Evolutionary conservation across 2,329 filamentous ascomycete species (phyloP).

Genomic region (Diaporthe destruens): DNA sequence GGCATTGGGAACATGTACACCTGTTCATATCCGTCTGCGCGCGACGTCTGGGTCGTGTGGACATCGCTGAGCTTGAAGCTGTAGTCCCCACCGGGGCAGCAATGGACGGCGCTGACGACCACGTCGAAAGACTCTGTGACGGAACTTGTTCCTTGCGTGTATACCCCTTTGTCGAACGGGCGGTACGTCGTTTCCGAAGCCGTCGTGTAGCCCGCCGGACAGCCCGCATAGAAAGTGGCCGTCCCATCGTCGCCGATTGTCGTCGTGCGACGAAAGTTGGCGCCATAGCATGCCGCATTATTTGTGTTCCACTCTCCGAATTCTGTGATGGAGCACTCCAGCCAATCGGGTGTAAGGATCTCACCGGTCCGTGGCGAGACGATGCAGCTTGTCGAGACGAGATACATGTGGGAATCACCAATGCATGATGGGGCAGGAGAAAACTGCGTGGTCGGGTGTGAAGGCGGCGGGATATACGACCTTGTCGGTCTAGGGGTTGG

Average conservation of each 20-base stretch:
- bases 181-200: background rate
- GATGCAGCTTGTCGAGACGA: slow-evolving; percentile 10
- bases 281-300: background rate
- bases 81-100: background rate
- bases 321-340: background rate
- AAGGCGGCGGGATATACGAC: slow-evolving; percentile 2
- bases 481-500: background rate
- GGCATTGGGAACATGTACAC: background rate
- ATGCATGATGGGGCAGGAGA: slow-evolving; percentile 4
- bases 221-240: background rate
- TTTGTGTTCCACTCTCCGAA: background rate
- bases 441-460: background rate
- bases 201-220: background rate
- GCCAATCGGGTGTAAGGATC: background rate
- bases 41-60: background rate
- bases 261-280: background rate
- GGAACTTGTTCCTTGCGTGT: background rate
- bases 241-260: background rate
- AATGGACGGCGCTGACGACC: background rate
- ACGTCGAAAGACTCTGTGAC: background rate
- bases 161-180: background rate
- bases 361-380: too few relatives aligned
- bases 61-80: background rate
- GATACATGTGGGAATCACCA: background rate
- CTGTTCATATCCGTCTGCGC: background rate